Percentiles rank a stretch among this genome's conserved stretches.
phyloP scores from a whole-genome alignment of 345 rosid species.

The Boechera stricta region DNA sequence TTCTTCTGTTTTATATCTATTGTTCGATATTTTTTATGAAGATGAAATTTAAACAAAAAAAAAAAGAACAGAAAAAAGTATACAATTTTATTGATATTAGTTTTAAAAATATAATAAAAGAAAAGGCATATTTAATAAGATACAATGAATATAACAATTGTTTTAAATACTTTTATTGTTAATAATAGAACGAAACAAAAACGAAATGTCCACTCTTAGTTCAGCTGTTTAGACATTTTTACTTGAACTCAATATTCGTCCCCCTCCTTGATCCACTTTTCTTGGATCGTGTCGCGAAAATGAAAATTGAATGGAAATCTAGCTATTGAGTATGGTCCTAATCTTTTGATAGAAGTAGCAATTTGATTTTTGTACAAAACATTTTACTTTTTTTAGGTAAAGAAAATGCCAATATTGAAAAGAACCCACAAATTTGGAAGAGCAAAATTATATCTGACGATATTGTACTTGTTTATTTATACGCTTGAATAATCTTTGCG shows the following conservation, averaged over 20 bases:
- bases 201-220: background rate
- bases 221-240: background rate
- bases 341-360: background rate
- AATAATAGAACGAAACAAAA: background rate
- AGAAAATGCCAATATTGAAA: background rate
- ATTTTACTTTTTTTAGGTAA: background rate
- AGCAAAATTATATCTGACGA: constrained; percentile 4
- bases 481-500: too few relatives aligned
- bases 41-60: too few relatives aligned
- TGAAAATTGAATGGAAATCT: background rate
- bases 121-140: background rate
- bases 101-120: too few relatives aligned
- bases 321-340: background rate
- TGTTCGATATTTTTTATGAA: too few relatives aligned
- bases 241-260: background rate
- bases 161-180: background rate
- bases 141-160: background rate
- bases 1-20: too few relatives aligned
- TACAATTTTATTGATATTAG: background rate
- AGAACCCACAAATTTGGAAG: constrained; percentile 24
- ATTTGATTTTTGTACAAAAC: background rate
- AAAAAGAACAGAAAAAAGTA: background rate
- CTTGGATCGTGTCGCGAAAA: constrained; percentile 17
- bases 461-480: background rate
- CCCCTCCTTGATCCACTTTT: constrained; percentile 10